Conservation (phyloP, 176 grass and related monocot genomes). For the Oryza punctata region DNA sequence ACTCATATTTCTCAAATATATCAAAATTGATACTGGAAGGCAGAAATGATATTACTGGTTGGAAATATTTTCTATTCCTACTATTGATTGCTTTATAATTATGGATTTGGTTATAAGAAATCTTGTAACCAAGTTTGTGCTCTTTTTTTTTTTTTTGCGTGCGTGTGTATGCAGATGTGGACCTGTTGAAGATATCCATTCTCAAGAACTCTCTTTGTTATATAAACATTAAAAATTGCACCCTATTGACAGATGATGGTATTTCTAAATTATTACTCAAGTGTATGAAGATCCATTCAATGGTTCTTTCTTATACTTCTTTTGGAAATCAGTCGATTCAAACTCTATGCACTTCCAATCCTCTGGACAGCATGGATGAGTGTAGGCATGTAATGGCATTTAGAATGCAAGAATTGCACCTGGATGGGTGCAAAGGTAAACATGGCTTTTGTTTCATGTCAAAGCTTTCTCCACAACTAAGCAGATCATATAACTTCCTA, state of each 20-base stretch:
- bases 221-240: conserved; percentile 74
- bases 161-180: conserved; percentile 40
- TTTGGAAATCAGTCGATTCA: conserved; percentile 56
- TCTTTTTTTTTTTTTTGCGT: neutral
- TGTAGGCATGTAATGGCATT: conserved; percentile 45
- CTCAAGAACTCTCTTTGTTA: conserved; percentile 54
- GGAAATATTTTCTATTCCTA: neutral
- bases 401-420: conserved; percentile 55
- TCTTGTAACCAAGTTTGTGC: conserved; percentile 5
- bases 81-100: conserved; percentile 18
- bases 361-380: conserved; percentile 23
- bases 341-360: conserved; percentile 33
- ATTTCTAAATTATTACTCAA: conserved; percentile 60
- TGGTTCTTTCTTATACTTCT: conserved; percentile 66
- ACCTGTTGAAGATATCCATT: conserved; percentile 45
- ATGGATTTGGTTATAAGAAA: conserved; percentile 9
- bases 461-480: neutral
- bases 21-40: conserved; percentile 75
- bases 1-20: conserved; percentile 42
- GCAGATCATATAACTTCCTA: conserved; percentile 6
- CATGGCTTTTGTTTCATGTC: neutral
- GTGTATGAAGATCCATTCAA: conserved; percentile 53
- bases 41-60: conserved; percentile 72
- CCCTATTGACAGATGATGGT: conserved; percentile 56
- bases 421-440: conserved; percentile 66